Evolutionary conservation across 495 filamentous ascomycete species (phyloP).

Genomic region (Xylaria bambusicola): DNA sequence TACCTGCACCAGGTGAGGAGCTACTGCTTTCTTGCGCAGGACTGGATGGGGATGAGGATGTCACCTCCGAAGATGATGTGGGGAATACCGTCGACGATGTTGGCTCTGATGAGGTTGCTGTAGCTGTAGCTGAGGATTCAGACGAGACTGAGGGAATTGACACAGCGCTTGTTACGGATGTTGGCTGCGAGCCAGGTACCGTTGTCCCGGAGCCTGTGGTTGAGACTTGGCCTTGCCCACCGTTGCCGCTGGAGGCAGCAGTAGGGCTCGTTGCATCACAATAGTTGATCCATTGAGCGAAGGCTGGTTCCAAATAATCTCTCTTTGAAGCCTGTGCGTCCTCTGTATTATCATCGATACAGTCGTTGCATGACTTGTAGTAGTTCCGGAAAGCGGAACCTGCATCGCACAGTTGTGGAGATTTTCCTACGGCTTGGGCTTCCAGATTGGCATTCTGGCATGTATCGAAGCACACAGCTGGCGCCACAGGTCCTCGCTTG

Average conservation of each 20-base stretch:
- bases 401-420: conserved; percentile 43
- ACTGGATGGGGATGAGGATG: background rate
- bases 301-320: conserved; percentile 29
- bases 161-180: background rate
- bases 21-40: too few relatives aligned
- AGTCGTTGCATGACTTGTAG: conserved; percentile 42
- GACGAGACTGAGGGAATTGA: background rate
- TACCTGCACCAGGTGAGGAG: too few relatives aligned
- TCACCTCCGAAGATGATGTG: too few relatives aligned
- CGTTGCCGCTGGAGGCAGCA: conserved; percentile 16
- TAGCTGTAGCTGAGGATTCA: conserved; percentile 6
- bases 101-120: too few relatives aligned
- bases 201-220: conserved; percentile 21
- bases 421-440: conserved; percentile 50
- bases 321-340: conserved; percentile 20
- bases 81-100: too few relatives aligned
- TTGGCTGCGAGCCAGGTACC: conserved; percentile 20
- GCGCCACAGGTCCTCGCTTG: conserved; percentile 43
- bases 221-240: conserved; percentile 22
- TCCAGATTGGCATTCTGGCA: conserved; percentile 56
- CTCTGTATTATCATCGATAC: conserved; percentile 24
- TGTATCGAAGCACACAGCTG: conserved; percentile 51
- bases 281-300: conserved; percentile 35
- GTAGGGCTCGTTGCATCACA: conserved; percentile 27
- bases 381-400: conserved; percentile 44